These are phyloP conservation scores for Tulasnella sp. DNA, from an alignment of 768 basidiomycete species.

Conservation along the genomic window DNA sequence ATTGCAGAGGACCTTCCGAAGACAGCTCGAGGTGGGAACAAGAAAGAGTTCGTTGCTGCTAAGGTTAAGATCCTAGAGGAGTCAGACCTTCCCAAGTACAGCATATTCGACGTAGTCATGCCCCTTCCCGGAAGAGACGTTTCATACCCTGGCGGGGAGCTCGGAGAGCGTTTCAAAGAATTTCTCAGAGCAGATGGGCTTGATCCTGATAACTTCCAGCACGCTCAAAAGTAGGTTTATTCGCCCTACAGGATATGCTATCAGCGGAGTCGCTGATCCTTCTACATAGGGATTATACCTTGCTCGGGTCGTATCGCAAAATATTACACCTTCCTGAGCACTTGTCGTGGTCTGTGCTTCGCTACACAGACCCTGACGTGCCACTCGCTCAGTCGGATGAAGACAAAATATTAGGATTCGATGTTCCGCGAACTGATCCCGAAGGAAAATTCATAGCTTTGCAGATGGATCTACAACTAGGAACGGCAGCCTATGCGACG, in stretches of 20 bases:
- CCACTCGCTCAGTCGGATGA: conserved; percentile 91
- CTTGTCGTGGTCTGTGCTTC: conserved; percentile 69
- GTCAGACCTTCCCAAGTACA: conserved; percentile 68
- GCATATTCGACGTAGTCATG: conserved; percentile 92
- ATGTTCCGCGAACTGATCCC: conserved; percentile 52
- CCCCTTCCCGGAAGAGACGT: conserved; percentile 95
- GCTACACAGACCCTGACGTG: conserved; percentile 90
- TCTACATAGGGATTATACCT: conserved; percentile 66
- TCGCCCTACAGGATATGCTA: not conserved
- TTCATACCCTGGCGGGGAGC: conserved; percentile 74
- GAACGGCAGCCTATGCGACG: conserved; percentile 90
- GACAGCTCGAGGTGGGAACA: not conserved
- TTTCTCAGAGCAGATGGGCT: conserved; percentile 79
- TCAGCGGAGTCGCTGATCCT: not conserved
- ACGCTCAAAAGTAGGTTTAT: conserved; percentile 67
- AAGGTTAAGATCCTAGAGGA: conserved; percentile 68
- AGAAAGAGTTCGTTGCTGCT: conserved; percentile 34
- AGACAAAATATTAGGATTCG: conserved; percentile 76
- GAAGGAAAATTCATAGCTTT: conserved; percentile 81
- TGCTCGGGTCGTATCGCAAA: conserved; percentile 87
- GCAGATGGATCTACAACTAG: conserved; percentile 75
- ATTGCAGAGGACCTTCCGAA: not conserved
- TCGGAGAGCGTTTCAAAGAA: conserved; percentile 78
- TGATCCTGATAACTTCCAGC: conserved; percentile 78
- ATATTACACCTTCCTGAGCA: conserved; percentile 79